These are phyloP conservation scores for Beverwykella pulmonaria DNA, from an alignment of 495 filamentous ascomycete species.

Conservation along the genomic window DNA sequence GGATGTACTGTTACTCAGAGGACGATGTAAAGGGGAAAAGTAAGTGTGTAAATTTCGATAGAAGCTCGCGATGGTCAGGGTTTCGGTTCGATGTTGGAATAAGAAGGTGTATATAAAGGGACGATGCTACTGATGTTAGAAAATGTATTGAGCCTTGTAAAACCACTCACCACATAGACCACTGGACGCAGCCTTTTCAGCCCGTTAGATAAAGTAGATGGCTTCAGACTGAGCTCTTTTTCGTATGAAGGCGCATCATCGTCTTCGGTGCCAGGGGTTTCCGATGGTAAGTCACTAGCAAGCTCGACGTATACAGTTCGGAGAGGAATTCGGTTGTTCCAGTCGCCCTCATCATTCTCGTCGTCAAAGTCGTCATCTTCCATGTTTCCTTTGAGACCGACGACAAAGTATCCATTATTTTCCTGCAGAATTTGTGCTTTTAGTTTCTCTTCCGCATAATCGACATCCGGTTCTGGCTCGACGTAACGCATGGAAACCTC, in stretches of 20 bases:
- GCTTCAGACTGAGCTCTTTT: neutral
- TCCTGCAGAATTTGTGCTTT: constrained; percentile 41
- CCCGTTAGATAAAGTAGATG: neutral
- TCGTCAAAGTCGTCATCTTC: constrained; percentile 49
- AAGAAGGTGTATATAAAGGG: constrained; percentile 93
- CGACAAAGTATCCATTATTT: constrained; percentile 64
- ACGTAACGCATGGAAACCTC: constrained; percentile 39
- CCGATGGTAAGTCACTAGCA: neutral
- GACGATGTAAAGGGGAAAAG: constrained; percentile 73
- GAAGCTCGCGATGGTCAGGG: constrained; percentile 67
- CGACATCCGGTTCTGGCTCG: constrained; percentile 47
- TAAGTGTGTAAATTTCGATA: constrained; percentile 84
- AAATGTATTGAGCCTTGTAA: neutral
- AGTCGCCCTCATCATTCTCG: constrained; percentile 45
- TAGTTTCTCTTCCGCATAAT: constrained; percentile 36
- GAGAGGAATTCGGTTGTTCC: constrained; percentile 52
- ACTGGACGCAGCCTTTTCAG: constrained; percentile 66
- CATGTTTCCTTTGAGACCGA: constrained; percentile 69
- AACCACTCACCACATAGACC: constrained; percentile 61
- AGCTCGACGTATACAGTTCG: constrained; percentile 56
- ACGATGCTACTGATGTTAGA: constrained; percentile 53
- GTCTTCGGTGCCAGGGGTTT: neutral
- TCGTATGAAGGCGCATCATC: constrained; percentile 14
- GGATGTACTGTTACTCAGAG: constrained; percentile 68
- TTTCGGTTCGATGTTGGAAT: constrained; percentile 70